These are phyloP conservation scores for Sordariomycetes sp. DNA, from an alignment of 2,329 filamentous ascomycete genomes.

Conservation along the genomic window DNA sequence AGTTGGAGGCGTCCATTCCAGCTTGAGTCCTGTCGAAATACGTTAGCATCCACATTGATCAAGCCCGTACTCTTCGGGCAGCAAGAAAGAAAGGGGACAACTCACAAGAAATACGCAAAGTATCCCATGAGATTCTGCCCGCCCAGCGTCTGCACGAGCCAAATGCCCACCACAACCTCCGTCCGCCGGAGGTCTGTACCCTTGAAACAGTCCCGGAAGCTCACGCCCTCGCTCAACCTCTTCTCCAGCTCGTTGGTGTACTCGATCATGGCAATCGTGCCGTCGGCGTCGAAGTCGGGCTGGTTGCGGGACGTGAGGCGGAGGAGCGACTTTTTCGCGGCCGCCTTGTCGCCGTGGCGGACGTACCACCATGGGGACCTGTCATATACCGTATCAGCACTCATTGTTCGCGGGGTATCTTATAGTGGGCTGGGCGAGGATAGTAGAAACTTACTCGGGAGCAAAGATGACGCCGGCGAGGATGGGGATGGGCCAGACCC, in stretches of 20 bases:
- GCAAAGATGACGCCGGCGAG: slow-evolving; percentile 28
- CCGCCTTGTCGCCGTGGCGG: slow-evolving; percentile 22
- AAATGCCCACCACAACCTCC: slow-evolving; percentile 34
- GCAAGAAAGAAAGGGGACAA: background rate
- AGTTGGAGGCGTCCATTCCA: slow-evolving; percentile 27
- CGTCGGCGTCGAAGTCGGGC: slow-evolving; percentile 15
- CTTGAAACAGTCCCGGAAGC: slow-evolving; percentile 37
- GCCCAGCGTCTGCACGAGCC: slow-evolving; percentile 32
- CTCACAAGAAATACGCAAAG: slow-evolving; percentile 27
- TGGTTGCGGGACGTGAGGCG: slow-evolving; percentile 23
- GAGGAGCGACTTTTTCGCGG: slow-evolving; percentile 24
- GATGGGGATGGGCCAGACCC: slow-evolving; percentile 36
- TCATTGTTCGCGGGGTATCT: too few relatives aligned
- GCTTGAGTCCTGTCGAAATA: slow-evolving; percentile 18
- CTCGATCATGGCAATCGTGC: slow-evolving; percentile 37
- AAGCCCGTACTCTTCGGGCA: background rate
- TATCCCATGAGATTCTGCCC: slow-evolving; percentile 36
- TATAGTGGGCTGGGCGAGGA: too few relatives aligned
- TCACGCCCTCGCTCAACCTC: slow-evolving; percentile 23
- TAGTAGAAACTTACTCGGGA: slow-evolving; percentile 23
- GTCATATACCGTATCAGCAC: background rate
- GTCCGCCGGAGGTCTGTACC: slow-evolving; percentile 37
- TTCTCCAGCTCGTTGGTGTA: slow-evolving; percentile 38
- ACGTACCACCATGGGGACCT: slow-evolving; percentile 34
- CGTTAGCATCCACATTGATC: too few relatives aligned